Base-by-base conservation (phyloP, 768 basidiomycete species). In the Trametopsis cervina region DNA sequence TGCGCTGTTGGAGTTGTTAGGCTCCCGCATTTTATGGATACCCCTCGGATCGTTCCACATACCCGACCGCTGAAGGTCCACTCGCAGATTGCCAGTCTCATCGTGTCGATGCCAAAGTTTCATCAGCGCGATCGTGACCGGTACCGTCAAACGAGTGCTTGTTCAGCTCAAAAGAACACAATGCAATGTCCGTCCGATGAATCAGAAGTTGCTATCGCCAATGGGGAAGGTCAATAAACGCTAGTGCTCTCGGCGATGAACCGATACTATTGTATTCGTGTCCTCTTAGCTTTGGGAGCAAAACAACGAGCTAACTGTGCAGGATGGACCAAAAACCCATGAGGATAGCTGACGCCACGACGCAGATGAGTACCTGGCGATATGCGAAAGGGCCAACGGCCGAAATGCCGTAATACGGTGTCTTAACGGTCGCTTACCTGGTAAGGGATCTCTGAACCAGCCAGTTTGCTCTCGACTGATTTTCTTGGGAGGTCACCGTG, bases 351-450 rank as follows among this genome's bases (percentile, higher is more conserved):
- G n/a, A n/a, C 29, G 7, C 15, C 29, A 33, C 29, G 29, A 33
- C 29, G 29, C 29, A 33, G 29, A 33, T 33, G 29, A 33, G 29
- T 33, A 7, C 29, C 29, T 42, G 41, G 23, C 25, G 20, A 42
- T 20, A 22, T 25, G 7, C 25, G 41, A 10, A 10, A 4, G 5
- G 13, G 20, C 42, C 49, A 50, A 50, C 36, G 49, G 42, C 49
- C 49, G 49, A 17, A 1, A 33, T 47, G 46, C 46, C 46, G 46
- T 40, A 18, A 24, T 38, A 44, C 50, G 50, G 50, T 51, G 50
- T 51, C 43, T 51, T 27, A 46, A 45, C 44, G 50, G 36, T 17
- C 5, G 13, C 44, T 50, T 51, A 39, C 50, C 43, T 6, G 26
- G 22, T 41, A 45, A 25, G 50, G 50, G 42, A 51, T 35, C 13